Evolutionary conservation across 345 rosid species (phyloP), one percentile per base, ranked within the genome.

Genomic region (Kernera saxatilis): DNA sequence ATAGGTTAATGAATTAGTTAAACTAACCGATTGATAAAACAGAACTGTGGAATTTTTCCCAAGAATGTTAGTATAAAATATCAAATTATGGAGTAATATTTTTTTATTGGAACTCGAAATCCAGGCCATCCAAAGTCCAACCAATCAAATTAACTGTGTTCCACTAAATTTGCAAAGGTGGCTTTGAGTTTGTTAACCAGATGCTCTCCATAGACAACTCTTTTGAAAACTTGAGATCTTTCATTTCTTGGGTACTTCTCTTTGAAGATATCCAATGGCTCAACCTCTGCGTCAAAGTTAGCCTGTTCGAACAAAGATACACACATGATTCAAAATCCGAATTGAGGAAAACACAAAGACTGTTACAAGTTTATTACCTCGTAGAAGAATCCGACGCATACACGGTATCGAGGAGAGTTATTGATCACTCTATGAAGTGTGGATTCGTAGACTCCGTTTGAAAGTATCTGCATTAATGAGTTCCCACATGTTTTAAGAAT

Each of bases 391-490:
- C 88, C 97, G 0, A 91, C 70, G 17, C 84, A 86, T 23, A 88
- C 87, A 0, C 92, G 82, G 71, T 86, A 89, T 57, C 49, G 78
- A 3, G 84, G 80, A 41, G 86, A 83, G 50, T 17, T 77, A 68
- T 93, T 93, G 71, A 85, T 77, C 41, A 93, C 88, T 72, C 78
- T 85, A 63, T 90, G 94, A 36, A 90, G 76, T 14, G 97, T 90
- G 51, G 96, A 87, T 30, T 90, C 88, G 0, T 90, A 93, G 49
- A 87, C 49, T 29, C 97, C 96, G 21, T 88, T 91, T 36, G 96
- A 80, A 72, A 66, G 82, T 75, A 93, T 84, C 97, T 90, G 82
- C 78, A 67, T 30, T 6, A 35, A 49, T 40, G 64, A 69, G n/a
- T 59, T 69, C 12, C 3, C 51, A 50, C 63, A n/a, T n/a, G n/a